These are phyloP conservation scores for Prasinococcaceae sp. DNA, from an alignment of 139 green algal genomes.

Conservation along the genomic window DNA sequence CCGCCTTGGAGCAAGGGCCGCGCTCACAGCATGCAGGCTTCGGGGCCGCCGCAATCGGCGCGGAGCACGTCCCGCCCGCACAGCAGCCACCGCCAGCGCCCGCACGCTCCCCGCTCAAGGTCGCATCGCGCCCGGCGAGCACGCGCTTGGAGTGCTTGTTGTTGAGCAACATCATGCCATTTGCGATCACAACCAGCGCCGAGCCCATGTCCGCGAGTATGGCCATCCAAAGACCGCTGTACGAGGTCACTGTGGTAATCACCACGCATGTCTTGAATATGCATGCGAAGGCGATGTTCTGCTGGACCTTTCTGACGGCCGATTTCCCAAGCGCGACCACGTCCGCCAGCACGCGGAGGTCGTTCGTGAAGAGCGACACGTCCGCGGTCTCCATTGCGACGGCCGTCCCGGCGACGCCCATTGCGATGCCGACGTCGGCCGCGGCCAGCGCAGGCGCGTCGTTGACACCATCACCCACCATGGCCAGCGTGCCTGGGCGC, in stretches of 20 bases:
- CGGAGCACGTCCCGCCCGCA: too few relatives aligned
- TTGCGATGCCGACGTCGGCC: conserved; percentile 40
- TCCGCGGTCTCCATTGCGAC: conserved; percentile 53
- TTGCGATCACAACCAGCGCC: conserved; percentile 35
- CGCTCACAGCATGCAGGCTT: too few relatives aligned
- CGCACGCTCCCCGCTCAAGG: too few relatives aligned
- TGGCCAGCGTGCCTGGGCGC: conserved; percentile 14
- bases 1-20: too few relatives aligned
- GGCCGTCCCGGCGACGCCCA: conserved; percentile 40
- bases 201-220: conserved; percentile 45
- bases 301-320: conserved; percentile 25
- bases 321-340: conserved; percentile 26
- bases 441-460: conserved; percentile 33
- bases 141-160: too few relatives aligned
- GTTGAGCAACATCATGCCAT: conserved; percentile 33
- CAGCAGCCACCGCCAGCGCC: too few relatives aligned
- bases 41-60: too few relatives aligned
- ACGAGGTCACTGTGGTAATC: conserved; percentile 22
- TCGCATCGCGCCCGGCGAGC: too few relatives aligned
- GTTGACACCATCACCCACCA: conserved; percentile 61
- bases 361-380: conserved; percentile 52
- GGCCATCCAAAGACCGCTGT: conserved; percentile 38
- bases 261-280: background rate
- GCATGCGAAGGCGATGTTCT: conserved; percentile 30
- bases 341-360: conserved; percentile 34